Conservation (phyloP, 768 basidiomycete genomes). For the Sarcomyxa edulis region DNA sequence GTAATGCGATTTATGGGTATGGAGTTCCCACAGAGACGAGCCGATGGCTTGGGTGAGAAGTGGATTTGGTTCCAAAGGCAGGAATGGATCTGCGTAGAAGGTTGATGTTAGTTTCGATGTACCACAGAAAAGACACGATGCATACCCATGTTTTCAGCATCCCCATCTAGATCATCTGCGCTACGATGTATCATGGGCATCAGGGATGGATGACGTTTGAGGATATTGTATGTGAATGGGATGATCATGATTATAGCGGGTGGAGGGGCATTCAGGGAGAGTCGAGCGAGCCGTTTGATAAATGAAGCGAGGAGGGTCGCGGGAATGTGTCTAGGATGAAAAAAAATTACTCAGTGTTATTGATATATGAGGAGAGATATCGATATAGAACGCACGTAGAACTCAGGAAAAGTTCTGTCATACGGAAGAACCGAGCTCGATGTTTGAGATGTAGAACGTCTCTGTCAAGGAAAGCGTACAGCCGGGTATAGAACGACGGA, state of each 20-base stretch:
- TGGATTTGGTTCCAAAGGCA: conserved; percentile 63
- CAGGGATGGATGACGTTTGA: conserved; percentile 86
- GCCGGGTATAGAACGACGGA: conserved; percentile 88
- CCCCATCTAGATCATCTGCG: conserved; percentile 28
- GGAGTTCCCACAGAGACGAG: conserved; percentile 91
- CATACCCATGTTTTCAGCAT: conserved; percentile 21
- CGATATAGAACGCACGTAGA: conserved; percentile 64
- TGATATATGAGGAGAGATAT: conserved; percentile 1
- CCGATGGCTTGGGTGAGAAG: conserved; percentile 73
- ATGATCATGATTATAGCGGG: conserved; percentile 87
- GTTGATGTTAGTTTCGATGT: not conserved
- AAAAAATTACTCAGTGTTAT: conserved; percentile 1
- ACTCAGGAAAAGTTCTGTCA: conserved; percentile 85
- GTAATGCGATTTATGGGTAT: conserved; percentile 77
- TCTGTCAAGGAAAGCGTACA: conserved; percentile 86
- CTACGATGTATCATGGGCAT: conserved; percentile 90
- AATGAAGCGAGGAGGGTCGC: conserved; percentile 92
- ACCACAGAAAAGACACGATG: too few relatives aligned
- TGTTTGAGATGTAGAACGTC: conserved; percentile 89
- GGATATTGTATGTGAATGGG: conserved; percentile 90
- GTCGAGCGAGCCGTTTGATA: conserved; percentile 82
- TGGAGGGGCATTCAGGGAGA: conserved; percentile 83
- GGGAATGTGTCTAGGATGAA: conserved; percentile 62
- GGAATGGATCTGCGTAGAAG: conserved; percentile 53
- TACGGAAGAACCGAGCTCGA: conserved; percentile 90